These are phyloP conservation scores for Dryas alaskensis DNA, from an alignment of 306 rosid species.

Conservation along the genomic window DNA sequence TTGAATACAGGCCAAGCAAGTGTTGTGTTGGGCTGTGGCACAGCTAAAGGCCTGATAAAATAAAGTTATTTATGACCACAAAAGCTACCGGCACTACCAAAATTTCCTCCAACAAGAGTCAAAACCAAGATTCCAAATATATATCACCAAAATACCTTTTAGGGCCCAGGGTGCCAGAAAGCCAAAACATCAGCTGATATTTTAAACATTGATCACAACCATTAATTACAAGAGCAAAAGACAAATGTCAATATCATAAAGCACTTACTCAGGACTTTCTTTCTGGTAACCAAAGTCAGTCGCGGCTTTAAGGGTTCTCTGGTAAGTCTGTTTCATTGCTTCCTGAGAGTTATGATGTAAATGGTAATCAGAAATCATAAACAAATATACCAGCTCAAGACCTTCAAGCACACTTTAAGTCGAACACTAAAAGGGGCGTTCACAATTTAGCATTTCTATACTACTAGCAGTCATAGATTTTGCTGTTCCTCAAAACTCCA, in stretches of 20 bases:
- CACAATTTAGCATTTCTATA: background rate
- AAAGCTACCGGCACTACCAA: no score
- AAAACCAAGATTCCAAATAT: no score
- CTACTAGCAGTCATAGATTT: background rate
- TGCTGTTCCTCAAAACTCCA: slow-evolving; percentile 4
- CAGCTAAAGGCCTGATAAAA: no score
- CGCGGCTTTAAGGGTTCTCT: slow-evolving; percentile 88
- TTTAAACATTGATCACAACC: background rate
- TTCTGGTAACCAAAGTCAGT: slow-evolving; percentile 76
- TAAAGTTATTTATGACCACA: no score
- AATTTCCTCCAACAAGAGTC: no score
- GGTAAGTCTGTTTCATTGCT: slow-evolving; percentile 91
- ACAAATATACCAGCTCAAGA: background rate
- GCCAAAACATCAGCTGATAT: no score
- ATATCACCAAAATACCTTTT: no score
- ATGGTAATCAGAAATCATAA: slow-evolving; percentile 17
- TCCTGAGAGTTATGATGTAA: slow-evolving; percentile 49
- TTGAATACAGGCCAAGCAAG: no score
- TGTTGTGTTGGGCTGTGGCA: no score
- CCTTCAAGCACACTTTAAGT: background rate
- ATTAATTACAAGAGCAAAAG: background rate
- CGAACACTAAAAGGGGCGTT: background rate
- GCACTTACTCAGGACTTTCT: slow-evolving; percentile 89
- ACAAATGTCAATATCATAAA: slow-evolving; percentile 13
- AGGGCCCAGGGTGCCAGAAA: no score